These are phyloP conservation scores for Quercus phellos DNA, from an alignment of 331 rosid species.

Conservation along the genomic window DNA sequence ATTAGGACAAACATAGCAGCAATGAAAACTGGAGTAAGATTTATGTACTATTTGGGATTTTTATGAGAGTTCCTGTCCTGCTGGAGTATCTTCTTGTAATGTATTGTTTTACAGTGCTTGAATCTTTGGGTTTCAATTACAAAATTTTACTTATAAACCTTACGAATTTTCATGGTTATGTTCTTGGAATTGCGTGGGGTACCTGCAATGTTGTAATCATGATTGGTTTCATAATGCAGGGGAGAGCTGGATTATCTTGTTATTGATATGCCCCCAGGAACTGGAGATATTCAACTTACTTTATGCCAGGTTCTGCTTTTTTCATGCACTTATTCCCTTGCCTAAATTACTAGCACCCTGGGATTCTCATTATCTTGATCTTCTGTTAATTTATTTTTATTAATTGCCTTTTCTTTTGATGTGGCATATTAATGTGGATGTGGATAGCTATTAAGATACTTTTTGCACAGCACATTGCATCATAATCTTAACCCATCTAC, in stretches of 20 bases:
- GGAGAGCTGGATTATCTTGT: constrained; percentile 96
- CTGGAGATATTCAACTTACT: constrained; percentile 97
- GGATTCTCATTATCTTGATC: not conserved
- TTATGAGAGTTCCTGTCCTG: not conserved
- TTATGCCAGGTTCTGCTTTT: constrained; percentile 78
- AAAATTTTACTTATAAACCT: constrained; percentile 9
- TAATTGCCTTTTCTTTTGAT: not conserved
- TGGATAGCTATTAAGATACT: not conserved
- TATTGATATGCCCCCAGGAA: constrained; percentile 99
- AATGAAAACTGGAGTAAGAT: not conserved
- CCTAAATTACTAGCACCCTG: not conserved
- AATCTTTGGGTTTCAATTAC: not conserved
- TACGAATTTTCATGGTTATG: not conserved
- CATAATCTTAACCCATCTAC: constrained; percentile 1
- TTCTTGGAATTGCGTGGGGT: not conserved
- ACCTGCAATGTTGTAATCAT: constrained; percentile 8
- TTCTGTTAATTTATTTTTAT: constrained; percentile 15
- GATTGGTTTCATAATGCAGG: constrained; percentile 49
- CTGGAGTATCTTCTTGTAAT: not conserved
- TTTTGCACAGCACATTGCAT: not conserved
- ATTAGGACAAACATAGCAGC: not conserved
- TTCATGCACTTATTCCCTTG: not conserved
- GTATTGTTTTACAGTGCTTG: not conserved
- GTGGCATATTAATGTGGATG: not conserved
- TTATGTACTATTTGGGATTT: not conserved